Base-by-base conservation (phyloP, 306 rosid genomes). In the Spatholobus suberectus region DNA sequence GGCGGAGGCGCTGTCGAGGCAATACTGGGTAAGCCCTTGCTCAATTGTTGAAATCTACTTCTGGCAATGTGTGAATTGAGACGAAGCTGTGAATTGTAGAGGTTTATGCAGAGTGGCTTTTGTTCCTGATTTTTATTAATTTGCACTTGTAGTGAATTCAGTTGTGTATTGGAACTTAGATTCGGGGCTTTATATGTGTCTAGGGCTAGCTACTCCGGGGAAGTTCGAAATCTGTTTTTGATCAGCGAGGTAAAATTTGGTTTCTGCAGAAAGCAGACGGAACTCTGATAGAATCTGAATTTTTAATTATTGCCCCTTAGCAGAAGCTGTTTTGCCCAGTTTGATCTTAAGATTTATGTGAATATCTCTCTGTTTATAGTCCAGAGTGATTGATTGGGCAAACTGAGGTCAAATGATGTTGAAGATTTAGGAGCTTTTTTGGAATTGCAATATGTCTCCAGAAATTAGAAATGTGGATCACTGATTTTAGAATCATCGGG, bases 11-110 rank as follows among this genome's bases (percentile, higher is more conserved):
- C 86, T 96, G 80, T 90, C 99, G 10, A 85, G 98, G 90, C 98
- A 90, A 87, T 96, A 96, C 86, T 96, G 98, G 99, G 99, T 96
- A 84, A 91, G 97, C 77, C 94, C 82, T 86, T 13, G 74, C 69
- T 57, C 67, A 10, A 73, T 70, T 81, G 21, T 86, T 51, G 13
- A 26, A 63, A 24, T 73, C 3, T 8, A 11, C 17, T 35, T 74
- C 9, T 14, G 32, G 68, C 68, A 73, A 26, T 81, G 76, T 63
- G 10, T 81, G 52, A n/a, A 59, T 82, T 83, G 46, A 38, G 70
- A 40, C 62, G 37, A 18, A 68, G 54, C 40, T 44, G 41, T 73
- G 77, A 80, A 29, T 74, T 77, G 17, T 80, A 57, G 72, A 55
- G 75, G 73, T 40, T 85, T 72, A 59, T 27, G 43, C 26, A 43